phyloP scores from a whole-genome alignment of 1,139 yeast species.

The Nadsonia commutata region DNA sequence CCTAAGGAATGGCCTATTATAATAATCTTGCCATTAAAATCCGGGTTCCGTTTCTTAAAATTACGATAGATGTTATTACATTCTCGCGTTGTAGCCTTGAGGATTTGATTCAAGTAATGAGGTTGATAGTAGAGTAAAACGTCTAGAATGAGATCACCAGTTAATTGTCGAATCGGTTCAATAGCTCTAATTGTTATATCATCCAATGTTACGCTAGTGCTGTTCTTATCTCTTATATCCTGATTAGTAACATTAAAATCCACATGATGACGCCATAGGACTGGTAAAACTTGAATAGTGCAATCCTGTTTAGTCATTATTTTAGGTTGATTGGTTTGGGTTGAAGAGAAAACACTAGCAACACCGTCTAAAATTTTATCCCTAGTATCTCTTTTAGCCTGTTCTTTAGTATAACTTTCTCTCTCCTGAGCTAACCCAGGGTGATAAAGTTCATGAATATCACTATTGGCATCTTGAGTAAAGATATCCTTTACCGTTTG shows the following conservation, averaged over 20 bases:
- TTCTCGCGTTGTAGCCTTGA: slow-evolving; percentile 43
- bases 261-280: slow-evolving; percentile 13
- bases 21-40: slow-evolving; percentile 62
- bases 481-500: slow-evolving; percentile 44
- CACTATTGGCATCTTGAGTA: slow-evolving; percentile 11
- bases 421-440: background rate
- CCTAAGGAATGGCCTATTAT: slow-evolving; percentile 84
- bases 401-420: background rate
- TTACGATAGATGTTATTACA: slow-evolving; percentile 45
- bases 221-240: slow-evolving; percentile 25
- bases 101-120: slow-evolving; percentile 44
- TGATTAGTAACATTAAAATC: slow-evolving; percentile 1
- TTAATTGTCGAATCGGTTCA: slow-evolving; percentile 52
- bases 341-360: background rate
- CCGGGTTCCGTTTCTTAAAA: slow-evolving; percentile 48
- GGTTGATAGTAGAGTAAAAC: slow-evolving; percentile 72
- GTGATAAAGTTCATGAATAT: background rate
- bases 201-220: slow-evolving; percentile 47
- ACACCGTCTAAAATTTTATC: background rate
- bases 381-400: background rate
- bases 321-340: background rate
- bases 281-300: slow-evolving; percentile 11
- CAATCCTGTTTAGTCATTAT: background rate
- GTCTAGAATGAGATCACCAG: slow-evolving; percentile 78
- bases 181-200: slow-evolving; percentile 68